phyloP scores from a whole-genome alignment of 2,329 filamentous ascomycete genomes.

The Botrytis fabae region DNA sequence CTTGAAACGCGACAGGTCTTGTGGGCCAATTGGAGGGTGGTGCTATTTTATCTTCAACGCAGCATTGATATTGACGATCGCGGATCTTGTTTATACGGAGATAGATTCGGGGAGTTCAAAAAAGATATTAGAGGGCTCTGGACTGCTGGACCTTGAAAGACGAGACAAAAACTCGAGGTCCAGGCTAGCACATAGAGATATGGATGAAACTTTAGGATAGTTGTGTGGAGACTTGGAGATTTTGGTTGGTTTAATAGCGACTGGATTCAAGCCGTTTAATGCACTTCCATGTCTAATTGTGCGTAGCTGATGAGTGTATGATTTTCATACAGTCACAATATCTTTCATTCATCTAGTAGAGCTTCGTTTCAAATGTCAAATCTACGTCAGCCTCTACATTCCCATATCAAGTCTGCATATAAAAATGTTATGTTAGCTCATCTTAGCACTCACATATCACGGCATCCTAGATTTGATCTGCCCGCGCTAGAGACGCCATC shows the following conservation, averaged over 20 bases:
- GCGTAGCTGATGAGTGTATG: too few relatives aligned
- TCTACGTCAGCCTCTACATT: background rate
- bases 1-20: background rate
- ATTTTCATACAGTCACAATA: background rate
- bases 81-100: too few relatives aligned
- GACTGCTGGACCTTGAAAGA: too few relatives aligned
- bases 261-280: too few relatives aligned
- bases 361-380: background rate
- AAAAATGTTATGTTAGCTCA: background rate
- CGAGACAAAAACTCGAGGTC: too few relatives aligned
- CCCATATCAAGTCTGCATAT: background rate
- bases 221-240: background rate
- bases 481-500: background rate
- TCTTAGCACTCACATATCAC: background rate
- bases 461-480: background rate
- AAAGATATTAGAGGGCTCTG: too few relatives aligned
- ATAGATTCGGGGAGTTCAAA: too few relatives aligned
- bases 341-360: background rate
- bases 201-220: background rate
- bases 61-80: too few relatives aligned
- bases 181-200: too few relatives aligned
- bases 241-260: background rate
- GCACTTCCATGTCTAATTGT: background rate
- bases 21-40: background rate
- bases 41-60: too few relatives aligned